Percentiles rank a stretch among this genome's conserved stretches.
Conservation (phyloP, 805 yeast species). For the Schizosaccharomyces lindneri region DNA sequence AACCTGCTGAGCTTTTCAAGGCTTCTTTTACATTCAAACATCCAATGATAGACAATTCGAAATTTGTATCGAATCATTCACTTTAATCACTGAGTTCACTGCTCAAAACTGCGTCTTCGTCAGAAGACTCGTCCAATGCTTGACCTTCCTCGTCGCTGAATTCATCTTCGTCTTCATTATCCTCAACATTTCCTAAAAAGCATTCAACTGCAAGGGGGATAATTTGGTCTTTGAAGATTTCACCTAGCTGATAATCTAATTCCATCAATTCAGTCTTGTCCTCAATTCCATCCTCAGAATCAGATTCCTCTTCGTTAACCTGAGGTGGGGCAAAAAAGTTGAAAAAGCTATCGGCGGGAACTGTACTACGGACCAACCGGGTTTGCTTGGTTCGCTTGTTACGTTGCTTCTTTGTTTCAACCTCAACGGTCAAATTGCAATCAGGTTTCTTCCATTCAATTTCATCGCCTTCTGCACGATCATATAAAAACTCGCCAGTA, state of each 20-base stretch:
- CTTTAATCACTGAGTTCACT: constrained; percentile 89
- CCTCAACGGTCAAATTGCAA: constrained; percentile 55
- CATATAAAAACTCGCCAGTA: constrained; percentile 88
- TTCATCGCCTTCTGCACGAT: constrained; percentile 78
- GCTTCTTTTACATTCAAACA: constrained; percentile 13
- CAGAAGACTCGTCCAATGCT: constrained; percentile 62
- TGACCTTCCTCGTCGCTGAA: constrained; percentile 26
- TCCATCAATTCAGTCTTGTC: constrained; percentile 15
- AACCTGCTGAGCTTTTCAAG: too few species aligned
- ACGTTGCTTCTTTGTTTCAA: constrained; percentile 91
- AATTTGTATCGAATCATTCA: constrained; percentile 87
- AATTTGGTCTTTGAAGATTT: constrained; percentile 81
- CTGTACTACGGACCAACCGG: constrained; percentile 76
- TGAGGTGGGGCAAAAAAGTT: constrained; percentile 86
- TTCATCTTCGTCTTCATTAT: constrained; percentile 35
- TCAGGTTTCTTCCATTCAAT: constrained; percentile 55
- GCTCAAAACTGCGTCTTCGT: constrained; percentile 81
- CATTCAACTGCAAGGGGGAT: constrained; percentile 93
- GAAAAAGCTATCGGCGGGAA: constrained; percentile 89
- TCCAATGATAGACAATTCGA: constrained; percentile 87
- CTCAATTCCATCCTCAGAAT: constrained; percentile 19
- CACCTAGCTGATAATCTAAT: constrained; percentile 81
- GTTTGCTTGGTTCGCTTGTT: constrained; percentile 85
- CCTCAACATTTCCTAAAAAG: constrained; percentile 81
- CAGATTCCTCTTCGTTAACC: constrained; percentile 35